Base-by-base conservation (phyloP, 164 flowering plant species). In the Aristolochia fimbriata region DNA sequence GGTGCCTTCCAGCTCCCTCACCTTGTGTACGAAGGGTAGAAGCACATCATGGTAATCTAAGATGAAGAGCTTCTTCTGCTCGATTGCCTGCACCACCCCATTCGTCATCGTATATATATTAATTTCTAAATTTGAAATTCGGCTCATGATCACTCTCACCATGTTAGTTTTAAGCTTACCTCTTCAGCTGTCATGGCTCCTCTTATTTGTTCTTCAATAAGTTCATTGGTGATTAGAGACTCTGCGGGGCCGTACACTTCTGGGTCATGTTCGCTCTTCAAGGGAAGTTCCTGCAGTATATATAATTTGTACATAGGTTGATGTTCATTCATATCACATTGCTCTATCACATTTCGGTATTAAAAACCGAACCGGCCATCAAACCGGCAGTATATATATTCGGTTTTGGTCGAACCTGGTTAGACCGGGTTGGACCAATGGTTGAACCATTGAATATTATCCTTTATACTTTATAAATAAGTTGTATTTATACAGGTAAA, bases 211-310 rank as follows among this genome's bases (percentile, higher is more conserved):
- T 22, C 21, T 46, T 76, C 73, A 3, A 76, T 49, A 1, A 74
- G 20, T 50, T 80, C 73, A 13, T 16, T 62, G 1, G 76, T 78
- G 62, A 78, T 74, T 22, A 62, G 56, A 2, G 78, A 74, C 21
- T 72, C 77, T 0, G 71, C 64, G 14, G 78, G 69, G 50, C 84
- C 84, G 47, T 78, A 78, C 19, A 70, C 51, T 11, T 66, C 41
- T 2, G 82, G 80, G 46, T 78, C 77, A 0, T 75, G 72, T 31
- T 61, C 66, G 47, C 79, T 78, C 51, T 17, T 64, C 48, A 69
- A 33, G 15, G 82, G 84, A 73, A 72, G 76, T 66, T 78, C 81
- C 81, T 80, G 63, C 14, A 64, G 45, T 53, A 25, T 43, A 23
- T 23, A 11, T 23, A 10, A 25, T 21, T 20, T 9, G 56, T n/a